Conservation (phyloP, 2,329 filamentous ascomycete species). For the Ophiostoma novo-ulmi region DNA sequence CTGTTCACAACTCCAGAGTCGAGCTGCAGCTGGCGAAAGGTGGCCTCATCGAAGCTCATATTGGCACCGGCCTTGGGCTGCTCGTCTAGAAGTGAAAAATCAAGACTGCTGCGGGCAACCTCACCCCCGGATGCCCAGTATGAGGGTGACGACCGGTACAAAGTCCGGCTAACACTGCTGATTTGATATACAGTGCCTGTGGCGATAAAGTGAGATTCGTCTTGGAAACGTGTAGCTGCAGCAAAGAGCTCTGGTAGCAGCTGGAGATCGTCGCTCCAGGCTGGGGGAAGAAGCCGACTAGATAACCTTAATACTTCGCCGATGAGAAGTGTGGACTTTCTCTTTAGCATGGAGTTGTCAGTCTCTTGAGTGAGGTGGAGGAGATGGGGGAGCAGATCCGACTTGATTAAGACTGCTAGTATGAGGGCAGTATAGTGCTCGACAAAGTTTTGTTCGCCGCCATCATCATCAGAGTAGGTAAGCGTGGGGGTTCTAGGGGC, state of each 20-base stretch:
- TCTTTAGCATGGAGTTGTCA: slow-evolving; percentile 65
- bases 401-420: slow-evolving; percentile 76
- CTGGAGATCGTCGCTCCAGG: slow-evolving; percentile 79
- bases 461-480: slow-evolving; percentile 57
- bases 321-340: slow-evolving; percentile 85
- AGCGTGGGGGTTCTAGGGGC: slow-evolving; percentile 43
- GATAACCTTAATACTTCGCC: slow-evolving; percentile 88
- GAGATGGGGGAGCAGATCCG: slow-evolving; percentile 62
- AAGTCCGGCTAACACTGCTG: slow-evolving; percentile 88
- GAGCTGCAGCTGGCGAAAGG: slow-evolving; percentile 59
- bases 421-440: slow-evolving; percentile 91
- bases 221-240: slow-evolving; percentile 65
- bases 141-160: slow-evolving; percentile 69
- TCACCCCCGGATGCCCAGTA: slow-evolving; percentile 37
- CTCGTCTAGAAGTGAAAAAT: slow-evolving; percentile 51
- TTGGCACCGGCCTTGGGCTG: slow-evolving; percentile 49
- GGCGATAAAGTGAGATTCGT: slow-evolving; percentile 70
- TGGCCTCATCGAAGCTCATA: slow-evolving; percentile 54
- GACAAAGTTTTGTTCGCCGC: slow-evolving; percentile 74
- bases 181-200: slow-evolving; percentile 95
- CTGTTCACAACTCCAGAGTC: slow-evolving; percentile 84
- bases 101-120: slow-evolving; percentile 37
- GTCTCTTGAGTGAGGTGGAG: slow-evolving; percentile 62
- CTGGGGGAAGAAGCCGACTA: slow-evolving; percentile 74
- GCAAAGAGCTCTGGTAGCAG: slow-evolving; percentile 80